Evolutionary conservation across 2,329 filamentous ascomycete species (phyloP).

Genomic region (Cytospora piceae): DNA sequence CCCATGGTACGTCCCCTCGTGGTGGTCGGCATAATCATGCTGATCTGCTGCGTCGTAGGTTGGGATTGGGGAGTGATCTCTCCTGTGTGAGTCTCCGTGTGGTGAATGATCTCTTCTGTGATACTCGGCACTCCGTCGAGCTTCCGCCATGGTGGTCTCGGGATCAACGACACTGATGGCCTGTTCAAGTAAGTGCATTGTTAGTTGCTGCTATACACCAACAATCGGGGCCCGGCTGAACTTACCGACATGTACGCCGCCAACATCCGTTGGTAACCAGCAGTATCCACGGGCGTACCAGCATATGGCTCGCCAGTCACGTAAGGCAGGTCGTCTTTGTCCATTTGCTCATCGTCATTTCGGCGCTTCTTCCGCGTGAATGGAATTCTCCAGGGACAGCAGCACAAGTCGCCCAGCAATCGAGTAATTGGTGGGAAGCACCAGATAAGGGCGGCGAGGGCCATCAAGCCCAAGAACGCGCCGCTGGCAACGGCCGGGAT

Average conservation of each 20-base stretch:
- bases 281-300: conserved; percentile 9
- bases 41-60: not conserved
- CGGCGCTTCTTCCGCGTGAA: conserved; percentile 24
- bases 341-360: conserved; percentile 29
- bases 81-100: not conserved
- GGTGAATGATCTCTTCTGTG: conserved; percentile 6
- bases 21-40: not conserved
- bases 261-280: conserved; percentile 7
- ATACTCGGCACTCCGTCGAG: conserved; percentile 9
- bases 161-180: conserved; percentile 13
- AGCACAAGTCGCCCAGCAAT: conserved; percentile 27
- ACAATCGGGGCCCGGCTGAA: not conserved
- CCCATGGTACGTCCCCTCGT: not conserved
- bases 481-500: conserved; percentile 24
- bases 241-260: conserved; percentile 24
- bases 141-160: not conserved
- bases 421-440: conserved; percentile 27
- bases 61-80: not conserved
- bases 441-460: conserved; percentile 17
- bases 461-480: conserved; percentile 28
- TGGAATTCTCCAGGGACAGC: conserved; percentile 28
- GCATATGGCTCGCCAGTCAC: conserved; percentile 9
- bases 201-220: not conserved
- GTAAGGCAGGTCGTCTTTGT: conserved; percentile 24
- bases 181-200: conserved; percentile 8